Evolutionary conservation across 768 basidiomycete genomes (phyloP).

Genomic region (Tulasnella sp.): DNA sequence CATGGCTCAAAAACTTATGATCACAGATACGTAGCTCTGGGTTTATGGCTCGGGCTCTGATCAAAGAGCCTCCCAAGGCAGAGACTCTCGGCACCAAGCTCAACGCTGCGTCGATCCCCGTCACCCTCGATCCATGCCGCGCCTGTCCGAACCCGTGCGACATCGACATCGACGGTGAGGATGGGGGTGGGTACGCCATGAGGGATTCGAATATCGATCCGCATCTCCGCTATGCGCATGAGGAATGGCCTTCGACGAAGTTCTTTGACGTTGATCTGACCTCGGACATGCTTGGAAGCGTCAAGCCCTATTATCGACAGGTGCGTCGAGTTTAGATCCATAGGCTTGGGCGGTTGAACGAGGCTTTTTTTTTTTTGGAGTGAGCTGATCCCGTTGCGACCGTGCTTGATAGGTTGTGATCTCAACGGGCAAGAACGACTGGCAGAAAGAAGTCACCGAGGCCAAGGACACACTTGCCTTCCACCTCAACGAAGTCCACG

Average conservation of each 20-base stretch:
- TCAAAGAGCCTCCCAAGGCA: background rate
- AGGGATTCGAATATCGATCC: slow-evolving; percentile 17
- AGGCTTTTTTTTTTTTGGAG: no score
- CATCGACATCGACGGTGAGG: background rate
- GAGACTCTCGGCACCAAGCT: slow-evolving; percentile 9
- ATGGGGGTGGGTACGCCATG: slow-evolving; percentile 21
- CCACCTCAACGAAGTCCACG: slow-evolving; percentile 27
- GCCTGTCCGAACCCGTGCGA: slow-evolving; percentile 27
- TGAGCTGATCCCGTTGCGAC: no score
- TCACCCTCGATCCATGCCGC: slow-evolving; percentile 23
- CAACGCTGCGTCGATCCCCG: slow-evolving; percentile 22
- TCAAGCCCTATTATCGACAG: slow-evolving; percentile 76
- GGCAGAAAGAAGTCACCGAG: slow-evolving; percentile 70
- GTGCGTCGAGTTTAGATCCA: no score
- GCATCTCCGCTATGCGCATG: slow-evolving; percentile 35
- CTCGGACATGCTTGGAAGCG: slow-evolving; percentile 70
- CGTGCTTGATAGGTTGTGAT: slow-evolving; percentile 79
- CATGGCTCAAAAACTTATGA: no score
- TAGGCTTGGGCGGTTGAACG: no score
- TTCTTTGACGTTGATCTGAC: slow-evolving; percentile 66
- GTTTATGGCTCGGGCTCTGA: background rate
- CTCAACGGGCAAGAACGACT: slow-evolving; percentile 83
- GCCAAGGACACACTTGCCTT: slow-evolving; percentile 59
- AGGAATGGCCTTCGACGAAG: slow-evolving; percentile 50
- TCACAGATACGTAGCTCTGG: background rate